phyloP scores from a whole-genome alignment of 1,284 basidiomycete genomes.

The Ganoderma sinense region DNA sequence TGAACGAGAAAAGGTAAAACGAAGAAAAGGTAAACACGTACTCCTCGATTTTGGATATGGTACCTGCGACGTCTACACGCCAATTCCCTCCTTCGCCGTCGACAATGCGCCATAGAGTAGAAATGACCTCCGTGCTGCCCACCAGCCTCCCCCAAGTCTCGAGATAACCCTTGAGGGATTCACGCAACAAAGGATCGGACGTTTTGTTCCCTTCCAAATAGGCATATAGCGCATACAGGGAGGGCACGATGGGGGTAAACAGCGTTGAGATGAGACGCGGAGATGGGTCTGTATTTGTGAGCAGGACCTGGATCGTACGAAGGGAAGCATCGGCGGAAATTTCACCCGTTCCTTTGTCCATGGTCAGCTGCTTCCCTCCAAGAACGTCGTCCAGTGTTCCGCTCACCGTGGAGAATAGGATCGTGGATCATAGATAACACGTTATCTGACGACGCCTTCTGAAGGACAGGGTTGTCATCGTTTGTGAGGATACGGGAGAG shows the following conservation, averaged over 20 bases:
- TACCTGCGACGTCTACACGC: constrained; percentile 61
- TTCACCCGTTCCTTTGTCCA: constrained; percentile 11
- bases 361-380: background rate
- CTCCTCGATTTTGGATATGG: constrained; percentile 51
- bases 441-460: constrained; percentile 46
- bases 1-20: background rate
- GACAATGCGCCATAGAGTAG: constrained; percentile 69
- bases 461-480: constrained; percentile 35
- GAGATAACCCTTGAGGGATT: constrained; percentile 65
- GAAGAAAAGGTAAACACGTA: constrained; percentile 35
- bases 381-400: background rate
- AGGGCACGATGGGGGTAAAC: constrained; percentile 71
- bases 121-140: constrained; percentile 56
- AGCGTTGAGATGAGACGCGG: constrained; percentile 69
- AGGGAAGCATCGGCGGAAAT: constrained; percentile 50
- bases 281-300: constrained; percentile 82
- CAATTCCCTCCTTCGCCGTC: constrained; percentile 62
- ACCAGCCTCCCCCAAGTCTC: constrained; percentile 79
- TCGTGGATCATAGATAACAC: constrained; percentile 53
- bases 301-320: constrained; percentile 57
- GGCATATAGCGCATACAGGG: constrained; percentile 71
- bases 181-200: constrained; percentile 67
- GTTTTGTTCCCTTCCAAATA: constrained; percentile 61
- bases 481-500: constrained; percentile 68
- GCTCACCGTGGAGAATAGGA: constrained; percentile 45